Evolutionary conservation across 2,329 filamentous ascomycete genomes (phyloP).

Genomic region (Diaporthe amygdali): DNA sequence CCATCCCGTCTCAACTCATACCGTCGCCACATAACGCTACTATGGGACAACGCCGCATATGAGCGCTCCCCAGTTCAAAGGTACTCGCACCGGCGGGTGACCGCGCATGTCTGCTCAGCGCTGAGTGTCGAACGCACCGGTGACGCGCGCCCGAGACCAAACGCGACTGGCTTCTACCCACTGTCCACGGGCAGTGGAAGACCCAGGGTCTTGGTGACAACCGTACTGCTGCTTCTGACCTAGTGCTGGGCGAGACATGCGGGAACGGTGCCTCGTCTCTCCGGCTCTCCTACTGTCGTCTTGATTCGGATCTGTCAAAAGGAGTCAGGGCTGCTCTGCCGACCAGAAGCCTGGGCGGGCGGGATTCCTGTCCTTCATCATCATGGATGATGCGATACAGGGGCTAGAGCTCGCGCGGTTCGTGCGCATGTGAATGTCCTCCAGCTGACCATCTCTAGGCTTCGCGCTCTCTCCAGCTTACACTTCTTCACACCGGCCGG

Average conservation of each 20-base stretch:
- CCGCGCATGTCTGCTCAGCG: constrained; percentile 17
- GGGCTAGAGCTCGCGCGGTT: constrained; percentile 5
- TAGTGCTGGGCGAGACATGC: constrained; percentile 20
- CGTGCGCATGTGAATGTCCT: background rate
- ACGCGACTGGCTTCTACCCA: constrained; percentile 12
- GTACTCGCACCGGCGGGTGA: constrained; percentile 22
- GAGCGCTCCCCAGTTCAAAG: constrained; percentile 20
- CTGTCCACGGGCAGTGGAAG: constrained; percentile 12
- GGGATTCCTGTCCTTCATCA: constrained; percentile 14
- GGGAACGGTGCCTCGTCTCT: constrained; percentile 16
- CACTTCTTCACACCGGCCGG: background rate
- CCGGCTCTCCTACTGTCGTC: constrained; percentile 13
- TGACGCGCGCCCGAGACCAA: constrained; percentile 16
- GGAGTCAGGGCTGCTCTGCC: constrained; percentile 19
- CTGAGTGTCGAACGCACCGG: constrained; percentile 8
- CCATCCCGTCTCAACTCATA: background rate
- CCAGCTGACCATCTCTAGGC: constrained; percentile 3
- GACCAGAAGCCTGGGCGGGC: constrained; percentile 16
- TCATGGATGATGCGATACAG: background rate
- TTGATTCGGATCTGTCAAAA: background rate
- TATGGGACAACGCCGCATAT: background rate
- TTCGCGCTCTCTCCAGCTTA: background rate
- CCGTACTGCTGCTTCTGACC: constrained; percentile 9
- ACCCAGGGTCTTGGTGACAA: constrained; percentile 17
- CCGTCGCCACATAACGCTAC: background rate